Base-by-base conservation (phyloP, 352 stramenopile species). In the Thraustochytrium striatum region DNA sequence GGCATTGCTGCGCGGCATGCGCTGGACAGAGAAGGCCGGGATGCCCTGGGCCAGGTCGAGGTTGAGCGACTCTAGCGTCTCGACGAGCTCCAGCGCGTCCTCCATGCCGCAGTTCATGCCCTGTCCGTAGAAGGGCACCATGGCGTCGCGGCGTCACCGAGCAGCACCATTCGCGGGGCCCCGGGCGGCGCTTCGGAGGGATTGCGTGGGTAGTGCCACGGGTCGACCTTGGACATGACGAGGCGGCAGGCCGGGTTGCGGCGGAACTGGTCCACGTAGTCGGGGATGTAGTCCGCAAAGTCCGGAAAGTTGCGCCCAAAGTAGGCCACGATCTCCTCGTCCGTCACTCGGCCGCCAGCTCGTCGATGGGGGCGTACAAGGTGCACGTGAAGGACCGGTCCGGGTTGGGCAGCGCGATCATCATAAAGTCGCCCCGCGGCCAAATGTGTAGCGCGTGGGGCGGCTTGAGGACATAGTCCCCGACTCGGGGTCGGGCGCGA, bases 101-200 rank as follows among this genome's bases (percentile, higher is more conserved):
- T 85, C 81, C 39, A 85, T 80, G n/a, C 81, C 81, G n/a, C 35
- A 25, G 41, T 87, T 87, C 84, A 87, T 87, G 30, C 84, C 84
- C 50, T 87, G 84, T 13, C 84, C 84, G 72, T 82, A 87, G 44
- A 87, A 87, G 28, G 84, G 84, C 25, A 87, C 84, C 33, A 86
- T 61, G 25, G 84, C 84, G 70, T 87, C 47, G 84, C 82, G 9
- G 84, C 84, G 61, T 87, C 84, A 8, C 84, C 84, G 35, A 87
- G 65, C n/a, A 86, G 30, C 9, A 80, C 9, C 5, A 85, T 43
- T 21, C 33, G 44, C 16, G 16, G 30, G n/a, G 28, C 52, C 11
- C 57, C 30, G n/a, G n/a, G n/a, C n/a, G n/a, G n/a, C n/a, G 19
- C 28, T 57, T 30, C 36, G 11, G 39, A 25, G 50, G n/a, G n/a